Percentiles rank a stretch among this genome's conserved stretches.
phyloP scores from a whole-genome alignment of 495 filamentous ascomycete species.

The Recurvomyces mirabilis region DNA sequence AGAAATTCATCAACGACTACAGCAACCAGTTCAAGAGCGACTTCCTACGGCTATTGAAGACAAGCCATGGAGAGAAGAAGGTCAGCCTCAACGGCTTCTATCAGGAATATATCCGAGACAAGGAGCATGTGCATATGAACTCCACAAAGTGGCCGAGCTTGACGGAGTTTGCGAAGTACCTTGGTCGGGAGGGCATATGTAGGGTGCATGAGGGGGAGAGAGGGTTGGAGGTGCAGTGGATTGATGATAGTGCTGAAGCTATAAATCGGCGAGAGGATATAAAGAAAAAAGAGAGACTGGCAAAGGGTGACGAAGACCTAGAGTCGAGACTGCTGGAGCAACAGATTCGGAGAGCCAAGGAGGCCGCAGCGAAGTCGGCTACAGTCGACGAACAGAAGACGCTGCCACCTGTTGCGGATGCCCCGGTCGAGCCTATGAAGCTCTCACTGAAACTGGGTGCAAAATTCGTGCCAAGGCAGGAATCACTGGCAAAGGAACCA shows the following conservation, averaged over 20 bases:
- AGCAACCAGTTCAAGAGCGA: constrained; percentile 64
- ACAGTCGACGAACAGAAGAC: constrained; percentile 29
- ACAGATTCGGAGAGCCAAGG: constrained; percentile 64
- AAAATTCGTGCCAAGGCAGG: constrained; percentile 11
- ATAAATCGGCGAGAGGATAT: constrained; percentile 68
- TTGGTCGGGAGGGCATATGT: constrained; percentile 76
- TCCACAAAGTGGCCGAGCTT: constrained; percentile 74
- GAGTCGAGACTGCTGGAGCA: constrained; percentile 68
- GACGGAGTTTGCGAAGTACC: constrained; percentile 75
- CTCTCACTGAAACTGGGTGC: constrained; percentile 16
- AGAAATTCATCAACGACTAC: constrained; percentile 67
- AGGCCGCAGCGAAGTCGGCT: constrained; percentile 35
- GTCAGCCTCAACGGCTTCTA: constrained; percentile 87
- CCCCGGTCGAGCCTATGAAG: constrained; percentile 11
- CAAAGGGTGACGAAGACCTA: constrained; percentile 80
- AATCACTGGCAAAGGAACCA: not conserved
- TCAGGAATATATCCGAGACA: constrained; percentile 69
- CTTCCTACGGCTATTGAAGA: constrained; percentile 64
- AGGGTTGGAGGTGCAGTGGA: constrained; percentile 75
- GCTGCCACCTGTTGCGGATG: not conserved
- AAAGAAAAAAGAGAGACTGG: constrained; percentile 68
- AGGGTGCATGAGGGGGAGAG: constrained; percentile 76
- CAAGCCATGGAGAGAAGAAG: constrained; percentile 74
- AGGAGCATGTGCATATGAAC: constrained; percentile 89
- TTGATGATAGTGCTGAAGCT: constrained; percentile 80